Base-by-base conservation (phyloP, 202 grass and related monocot species). In the Setaria viridis region DNA sequence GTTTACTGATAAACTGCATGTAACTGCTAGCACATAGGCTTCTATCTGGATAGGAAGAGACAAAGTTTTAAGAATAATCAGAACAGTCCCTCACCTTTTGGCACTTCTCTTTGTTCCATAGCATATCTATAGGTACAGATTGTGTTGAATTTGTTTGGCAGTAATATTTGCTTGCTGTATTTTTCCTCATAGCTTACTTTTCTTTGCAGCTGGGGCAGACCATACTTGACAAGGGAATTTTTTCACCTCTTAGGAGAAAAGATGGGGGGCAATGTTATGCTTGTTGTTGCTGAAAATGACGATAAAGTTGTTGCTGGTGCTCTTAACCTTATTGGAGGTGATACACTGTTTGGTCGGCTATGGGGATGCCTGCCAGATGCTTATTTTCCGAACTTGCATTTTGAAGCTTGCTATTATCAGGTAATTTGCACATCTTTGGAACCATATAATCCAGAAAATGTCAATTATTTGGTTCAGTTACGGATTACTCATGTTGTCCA, bases 341-440 rank as follows among this genome's bases (percentile, higher is more conserved):
- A 93, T 73, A 96, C 93, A 74, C 80, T 99, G 67, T 99, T 94
- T 86, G 97, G 97, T 55, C 90, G 93, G 70, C 82, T 96, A 89
- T 99, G 96, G 96, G 93, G 96, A 67, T 99, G 96, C 78, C 86
- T 92, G 42, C 96, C 96, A 66, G 29, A 89, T 85, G 89, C 87
- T 56, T 91, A 92, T 82, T 99, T 93, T 78, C 93, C 96, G 82
- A 94, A 91, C 89, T 90, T 99, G 90, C 93, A 99, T 90, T 98
- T 99, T 78, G 93, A 99, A 89, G 93, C 93, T 62, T 99, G 96
- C 57, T 95, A 99, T 91, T 99, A 99, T 81, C 96, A 99, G 90
- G 93, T 99, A 92, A 87, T 19, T 42, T 63, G 20, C 69, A 30
- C 35, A 63, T 76, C 43, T 84, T 54, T 70, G 25, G 72, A 70